Conservation (phyloP, 441 rosid species). For the Geranium incanum region DNA sequence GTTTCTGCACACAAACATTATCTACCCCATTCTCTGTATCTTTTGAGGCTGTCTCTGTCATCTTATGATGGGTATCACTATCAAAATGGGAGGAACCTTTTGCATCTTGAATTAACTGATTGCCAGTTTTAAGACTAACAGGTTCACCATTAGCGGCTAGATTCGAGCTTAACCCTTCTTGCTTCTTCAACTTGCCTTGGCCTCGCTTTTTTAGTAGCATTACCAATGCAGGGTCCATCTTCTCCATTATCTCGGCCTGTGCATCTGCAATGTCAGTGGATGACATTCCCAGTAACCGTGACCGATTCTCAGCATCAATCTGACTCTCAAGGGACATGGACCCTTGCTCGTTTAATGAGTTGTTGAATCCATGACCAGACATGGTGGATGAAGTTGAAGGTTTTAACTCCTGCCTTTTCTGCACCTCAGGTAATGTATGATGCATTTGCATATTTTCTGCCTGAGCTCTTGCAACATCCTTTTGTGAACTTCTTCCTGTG, state of each 20-base stretch:
- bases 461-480: slow-evolving; percentile 22
- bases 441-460: slow-evolving; percentile 18
- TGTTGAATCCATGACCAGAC: slow-evolving; percentile 29
- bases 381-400: slow-evolving; percentile 20
- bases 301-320: slow-evolving; percentile 70
- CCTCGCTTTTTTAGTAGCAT: slow-evolving; percentile 59
- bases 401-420: slow-evolving; percentile 11
- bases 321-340: slow-evolving; percentile 55
- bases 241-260: slow-evolving; percentile 72
- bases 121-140: slow-evolving; percentile 19
- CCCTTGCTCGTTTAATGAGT: slow-evolving; percentile 27
- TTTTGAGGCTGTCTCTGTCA: slow-evolving; percentile 27
- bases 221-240: slow-evolving; percentile 65
- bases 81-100: slow-evolving; percentile 25
- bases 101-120: slow-evolving; percentile 24
- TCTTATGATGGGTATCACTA: slow-evolving; percentile 21
- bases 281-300: slow-evolving; percentile 59
- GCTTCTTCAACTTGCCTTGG: slow-evolving; percentile 44
- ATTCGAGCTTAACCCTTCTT: slow-evolving; percentile 28
- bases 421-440: slow-evolving; percentile 15
- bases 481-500: slow-evolving; percentile 19
- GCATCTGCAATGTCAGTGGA: slow-evolving; percentile 73
- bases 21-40: slow-evolving; percentile 24
- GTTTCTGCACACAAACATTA: slow-evolving; percentile 26
- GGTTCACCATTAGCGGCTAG: slow-evolving; percentile 18